phyloP scores from a whole-genome alignment of 1,284 basidiomycete species.

The Lentinus polychrous region DNA sequence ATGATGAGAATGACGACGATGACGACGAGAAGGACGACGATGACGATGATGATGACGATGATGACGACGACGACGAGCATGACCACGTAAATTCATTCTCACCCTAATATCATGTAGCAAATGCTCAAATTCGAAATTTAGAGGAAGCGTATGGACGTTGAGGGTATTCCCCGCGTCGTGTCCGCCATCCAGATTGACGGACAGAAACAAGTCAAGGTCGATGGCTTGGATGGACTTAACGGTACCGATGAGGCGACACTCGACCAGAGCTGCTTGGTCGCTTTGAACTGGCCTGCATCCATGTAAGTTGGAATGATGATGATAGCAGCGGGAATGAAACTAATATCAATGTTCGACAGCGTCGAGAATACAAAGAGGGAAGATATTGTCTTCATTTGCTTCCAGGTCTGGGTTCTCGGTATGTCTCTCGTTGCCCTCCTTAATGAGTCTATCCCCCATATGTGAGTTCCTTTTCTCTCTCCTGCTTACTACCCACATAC shows the following conservation, averaged over 20 bases:
- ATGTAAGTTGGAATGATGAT: conserved; percentile 36
- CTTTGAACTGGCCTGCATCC: conserved; percentile 61
- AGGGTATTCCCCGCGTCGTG: conserved; percentile 3
- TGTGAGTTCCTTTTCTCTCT: conserved; percentile 27
- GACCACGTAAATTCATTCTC: background rate
- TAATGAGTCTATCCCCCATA: conserved; percentile 78
- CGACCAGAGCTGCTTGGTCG: conserved; percentile 41
- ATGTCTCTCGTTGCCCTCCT: conserved; percentile 73
- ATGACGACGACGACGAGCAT: background rate
- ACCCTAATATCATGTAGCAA: too few species aligned
- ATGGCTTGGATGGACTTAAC: conserved; percentile 33
- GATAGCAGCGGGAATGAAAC: background rate
- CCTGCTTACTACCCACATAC: background rate
- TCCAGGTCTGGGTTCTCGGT: conserved; percentile 75
- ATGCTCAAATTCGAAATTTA: background rate
- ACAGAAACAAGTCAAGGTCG: conserved; percentile 30
- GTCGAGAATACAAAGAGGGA: conserved; percentile 69
- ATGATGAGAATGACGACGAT: conserved; percentile 10
- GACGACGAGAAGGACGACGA: conserved; percentile 10
- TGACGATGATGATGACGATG: conserved; percentile 15
- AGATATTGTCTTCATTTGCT: conserved; percentile 68
- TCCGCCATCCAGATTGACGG: conserved; percentile 25
- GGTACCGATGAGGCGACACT: conserved; percentile 33
- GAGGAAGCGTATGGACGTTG: background rate
- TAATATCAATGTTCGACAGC: conserved; percentile 26